phyloP scores from a whole-genome alignment of 768 basidiomycete genomes.

The Lyophyllum semitale region DNA sequence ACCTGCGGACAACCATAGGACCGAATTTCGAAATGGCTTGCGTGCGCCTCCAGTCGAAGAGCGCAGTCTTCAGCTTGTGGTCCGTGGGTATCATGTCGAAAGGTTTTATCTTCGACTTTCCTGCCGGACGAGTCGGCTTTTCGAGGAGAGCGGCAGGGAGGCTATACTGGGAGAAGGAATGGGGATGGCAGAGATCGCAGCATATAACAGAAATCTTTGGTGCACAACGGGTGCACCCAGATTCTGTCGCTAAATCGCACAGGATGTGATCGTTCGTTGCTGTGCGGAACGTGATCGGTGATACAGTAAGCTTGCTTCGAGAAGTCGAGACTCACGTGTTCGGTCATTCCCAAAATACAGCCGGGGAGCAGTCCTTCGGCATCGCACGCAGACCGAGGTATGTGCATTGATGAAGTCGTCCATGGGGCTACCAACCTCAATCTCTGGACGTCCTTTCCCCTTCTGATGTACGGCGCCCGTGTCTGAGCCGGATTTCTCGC shows the following conservation, averaged over 20 bases:
- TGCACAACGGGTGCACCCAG: slow-evolving; percentile 7
- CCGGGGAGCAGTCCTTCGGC: neutral
- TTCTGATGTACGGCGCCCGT: neutral
- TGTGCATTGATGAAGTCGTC: slow-evolving; percentile 11
- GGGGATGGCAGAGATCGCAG: slow-evolving; percentile 11
- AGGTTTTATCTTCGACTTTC: neutral
- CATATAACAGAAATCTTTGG: slow-evolving; percentile 2
- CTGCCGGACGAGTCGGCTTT: neutral
- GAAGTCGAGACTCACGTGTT: neutral
- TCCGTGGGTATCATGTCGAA: neutral
- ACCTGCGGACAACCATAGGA: neutral
- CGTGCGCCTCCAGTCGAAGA: neutral
- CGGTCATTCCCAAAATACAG: slow-evolving; percentile 7
- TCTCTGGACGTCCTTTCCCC: neutral
- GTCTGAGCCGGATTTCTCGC: neutral
- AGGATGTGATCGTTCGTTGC: slow-evolving; percentile 6
- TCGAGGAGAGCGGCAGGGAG: too few species aligned
- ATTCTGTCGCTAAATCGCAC: neutral
- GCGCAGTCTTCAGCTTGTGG: neutral
- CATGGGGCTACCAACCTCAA: slow-evolving; percentile 1
- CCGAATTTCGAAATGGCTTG: neutral
- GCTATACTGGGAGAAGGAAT: slow-evolving; percentile 1
- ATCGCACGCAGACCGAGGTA: neutral
- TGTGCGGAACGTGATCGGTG: slow-evolving; percentile 4
- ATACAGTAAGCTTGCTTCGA: neutral